Conservation (phyloP, 2,329 filamentous ascomycete species). For the Botrytis elliptica region DNA sequence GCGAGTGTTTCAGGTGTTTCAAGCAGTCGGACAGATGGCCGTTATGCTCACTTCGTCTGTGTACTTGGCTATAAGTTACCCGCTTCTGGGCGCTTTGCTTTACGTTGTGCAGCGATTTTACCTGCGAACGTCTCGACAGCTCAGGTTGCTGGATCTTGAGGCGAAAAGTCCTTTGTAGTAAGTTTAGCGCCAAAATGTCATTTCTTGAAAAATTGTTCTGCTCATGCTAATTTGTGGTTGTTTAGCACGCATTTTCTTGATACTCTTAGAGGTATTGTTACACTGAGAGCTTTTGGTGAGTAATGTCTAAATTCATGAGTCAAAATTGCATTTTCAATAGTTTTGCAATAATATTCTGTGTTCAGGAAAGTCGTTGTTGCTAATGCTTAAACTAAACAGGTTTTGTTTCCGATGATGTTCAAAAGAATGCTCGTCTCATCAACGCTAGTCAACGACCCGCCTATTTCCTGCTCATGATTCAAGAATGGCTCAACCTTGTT, state of each 20-base stretch:
- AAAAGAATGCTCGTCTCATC: constrained; percentile 46
- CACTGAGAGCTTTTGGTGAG: constrained; percentile 49
- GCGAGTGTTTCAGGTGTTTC: not conserved
- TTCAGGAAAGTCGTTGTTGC: not conserved
- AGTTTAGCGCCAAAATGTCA: not conserved
- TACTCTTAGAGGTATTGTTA: constrained; percentile 45
- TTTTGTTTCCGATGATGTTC: constrained; percentile 13
- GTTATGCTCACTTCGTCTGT: constrained; percentile 19
- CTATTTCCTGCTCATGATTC: constrained; percentile 56
- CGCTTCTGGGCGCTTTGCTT: constrained; percentile 20
- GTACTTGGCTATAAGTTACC: constrained; percentile 21
- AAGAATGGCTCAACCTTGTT: constrained; percentile 55
- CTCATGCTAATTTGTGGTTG: not conserved
- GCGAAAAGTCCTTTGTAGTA: constrained; percentile 44
- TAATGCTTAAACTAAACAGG: not conserved
- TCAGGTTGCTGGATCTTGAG: constrained; percentile 49
- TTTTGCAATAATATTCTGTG: not conserved
- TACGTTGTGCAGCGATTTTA: constrained; percentile 43
- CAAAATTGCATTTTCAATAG: not conserved
- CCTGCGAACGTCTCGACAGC: constrained; percentile 48
- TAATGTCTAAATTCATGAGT: not conserved
- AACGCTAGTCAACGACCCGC: constrained; percentile 56
- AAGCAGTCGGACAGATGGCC: constrained; percentile 9
- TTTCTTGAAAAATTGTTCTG: not conserved
- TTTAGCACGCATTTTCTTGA: constrained; percentile 45